Evolutionary conservation across 1,284 basidiomycete species (phyloP).

Genomic region (Sporisorium reilianum): DNA sequence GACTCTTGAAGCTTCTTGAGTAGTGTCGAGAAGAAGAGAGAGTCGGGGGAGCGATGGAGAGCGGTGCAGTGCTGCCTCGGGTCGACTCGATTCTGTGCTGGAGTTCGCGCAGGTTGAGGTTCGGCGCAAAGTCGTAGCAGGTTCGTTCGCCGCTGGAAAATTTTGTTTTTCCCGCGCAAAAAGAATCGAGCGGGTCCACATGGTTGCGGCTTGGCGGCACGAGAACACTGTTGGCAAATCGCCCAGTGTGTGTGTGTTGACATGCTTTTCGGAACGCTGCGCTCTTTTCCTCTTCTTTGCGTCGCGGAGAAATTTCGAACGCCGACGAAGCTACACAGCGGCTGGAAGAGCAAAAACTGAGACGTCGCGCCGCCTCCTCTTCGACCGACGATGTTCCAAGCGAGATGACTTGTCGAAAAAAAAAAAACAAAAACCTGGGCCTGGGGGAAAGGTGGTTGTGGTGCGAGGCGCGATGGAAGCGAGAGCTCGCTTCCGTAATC

Average conservation of each 20-base stretch:
- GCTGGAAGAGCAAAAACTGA: too few relatives aligned
- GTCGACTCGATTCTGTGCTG: too few relatives aligned
- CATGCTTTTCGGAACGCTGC: too few relatives aligned
- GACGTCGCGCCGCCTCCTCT: too few relatives aligned
- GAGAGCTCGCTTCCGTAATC: conserved; percentile 2
- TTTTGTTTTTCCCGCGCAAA: background rate
- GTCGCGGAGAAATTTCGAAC: conserved; percentile 7
- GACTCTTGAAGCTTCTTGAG: background rate
- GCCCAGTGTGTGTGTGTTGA: too few relatives aligned
- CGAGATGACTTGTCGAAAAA: too few relatives aligned
- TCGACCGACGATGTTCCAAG: conserved; percentile 13
- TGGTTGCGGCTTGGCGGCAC: too few relatives aligned
- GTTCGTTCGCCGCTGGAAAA: background rate
- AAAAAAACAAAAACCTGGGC: conserved; percentile 12
- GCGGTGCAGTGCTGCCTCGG: too few relatives aligned
- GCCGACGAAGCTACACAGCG: conserved; percentile 9
- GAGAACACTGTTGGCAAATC: too few relatives aligned
- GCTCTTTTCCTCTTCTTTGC: too few relatives aligned
- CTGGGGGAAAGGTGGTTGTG: too few relatives aligned
- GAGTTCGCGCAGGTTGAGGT: background rate
- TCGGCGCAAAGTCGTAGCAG: background rate
- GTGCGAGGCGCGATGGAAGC: background rate
- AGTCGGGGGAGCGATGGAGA: too few relatives aligned
- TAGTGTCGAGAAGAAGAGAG: background rate
- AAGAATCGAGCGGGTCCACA: background rate